Percentiles rank a stretch among this genome's conserved stretches.
Evolutionary conservation across 2,329 filamentous ascomycete species (phyloP).

Genomic region (Xylariaceae sp.): DNA sequence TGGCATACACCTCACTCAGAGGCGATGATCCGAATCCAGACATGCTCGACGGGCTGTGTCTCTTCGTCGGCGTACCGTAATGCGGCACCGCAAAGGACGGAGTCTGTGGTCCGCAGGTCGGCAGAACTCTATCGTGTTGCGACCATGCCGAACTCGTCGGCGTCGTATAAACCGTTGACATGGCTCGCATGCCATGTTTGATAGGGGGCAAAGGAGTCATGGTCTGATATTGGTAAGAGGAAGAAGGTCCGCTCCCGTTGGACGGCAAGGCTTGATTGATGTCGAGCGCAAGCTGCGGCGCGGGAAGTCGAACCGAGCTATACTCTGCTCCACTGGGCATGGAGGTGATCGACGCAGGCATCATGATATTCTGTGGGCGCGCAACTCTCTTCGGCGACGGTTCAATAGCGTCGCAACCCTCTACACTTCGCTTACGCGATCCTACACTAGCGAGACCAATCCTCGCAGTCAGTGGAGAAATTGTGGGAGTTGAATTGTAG

Average conservation of each 20-base stretch:
- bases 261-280: constrained; percentile 36
- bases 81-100: constrained; percentile 30
- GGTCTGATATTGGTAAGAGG: constrained; percentile 39
- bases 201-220: constrained; percentile 58
- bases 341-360: constrained; percentile 21
- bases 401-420: constrained; percentile 45
- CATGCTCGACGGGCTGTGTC: constrained; percentile 46
- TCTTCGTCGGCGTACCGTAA: constrained; percentile 50
- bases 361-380: constrained; percentile 24
- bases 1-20: constrained; percentile 56
- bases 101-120: constrained; percentile 33
- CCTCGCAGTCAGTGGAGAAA: constrained; percentile 48
- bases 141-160: constrained; percentile 37
- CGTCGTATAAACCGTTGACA: constrained; percentile 68
- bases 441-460: constrained; percentile 38
- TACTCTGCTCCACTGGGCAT: constrained; percentile 26
- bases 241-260: constrained; percentile 34
- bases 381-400: constrained; percentile 50
- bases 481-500: constrained; percentile 36
- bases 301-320: constrained; percentile 50
- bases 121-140: constrained; percentile 32
- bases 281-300: constrained; percentile 66
- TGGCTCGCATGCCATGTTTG: constrained; percentile 58
- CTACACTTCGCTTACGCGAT: constrained; percentile 47
- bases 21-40: constrained; percentile 62